A percentile compares a stretch with the other conserved stretches of the same genome.
phyloP scores from a whole-genome alignment of 306 rosid genomes.

The Vigna mungo region DNA sequence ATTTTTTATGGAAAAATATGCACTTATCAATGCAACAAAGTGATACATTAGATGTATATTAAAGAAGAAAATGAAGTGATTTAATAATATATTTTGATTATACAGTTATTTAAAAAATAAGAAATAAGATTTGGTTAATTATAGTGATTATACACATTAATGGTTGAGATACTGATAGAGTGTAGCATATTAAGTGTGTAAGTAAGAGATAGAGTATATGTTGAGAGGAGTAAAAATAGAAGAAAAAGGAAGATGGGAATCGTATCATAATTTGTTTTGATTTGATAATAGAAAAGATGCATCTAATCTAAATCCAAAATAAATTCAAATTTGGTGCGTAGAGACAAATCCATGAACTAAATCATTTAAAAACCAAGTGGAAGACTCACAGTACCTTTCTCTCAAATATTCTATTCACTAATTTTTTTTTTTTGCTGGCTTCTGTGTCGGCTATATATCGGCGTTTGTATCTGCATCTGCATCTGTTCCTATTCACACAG shows the following conservation, averaged over 20 bases:
- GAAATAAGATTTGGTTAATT: too few species aligned
- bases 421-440: background rate
- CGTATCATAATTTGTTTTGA: background rate
- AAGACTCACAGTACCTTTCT: slow-evolving; percentile 33
- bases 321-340: background rate
- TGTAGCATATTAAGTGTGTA: background rate
- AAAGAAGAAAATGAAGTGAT: too few species aligned
- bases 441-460: slow-evolving; percentile 48
- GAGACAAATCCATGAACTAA: background rate
- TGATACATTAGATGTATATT: too few species aligned
- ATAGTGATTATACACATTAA: too few species aligned
- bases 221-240: too few species aligned
- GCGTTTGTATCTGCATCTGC: slow-evolving; percentile 24
- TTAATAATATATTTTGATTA: too few species aligned
- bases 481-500: slow-evolving; percentile 12
- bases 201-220: too few species aligned
- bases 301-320: slow-evolving; percentile 1
- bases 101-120: too few species aligned
- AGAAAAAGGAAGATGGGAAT: background rate
- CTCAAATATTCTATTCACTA: background rate
- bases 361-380: background rate
- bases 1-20: too few species aligned
- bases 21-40: background rate
- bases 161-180: too few species aligned
- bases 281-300: background rate